These are phyloP conservation scores for Orobanche coerulescens DNA, from an alignment of 257 asterid species.

Conservation along the genomic window DNA sequence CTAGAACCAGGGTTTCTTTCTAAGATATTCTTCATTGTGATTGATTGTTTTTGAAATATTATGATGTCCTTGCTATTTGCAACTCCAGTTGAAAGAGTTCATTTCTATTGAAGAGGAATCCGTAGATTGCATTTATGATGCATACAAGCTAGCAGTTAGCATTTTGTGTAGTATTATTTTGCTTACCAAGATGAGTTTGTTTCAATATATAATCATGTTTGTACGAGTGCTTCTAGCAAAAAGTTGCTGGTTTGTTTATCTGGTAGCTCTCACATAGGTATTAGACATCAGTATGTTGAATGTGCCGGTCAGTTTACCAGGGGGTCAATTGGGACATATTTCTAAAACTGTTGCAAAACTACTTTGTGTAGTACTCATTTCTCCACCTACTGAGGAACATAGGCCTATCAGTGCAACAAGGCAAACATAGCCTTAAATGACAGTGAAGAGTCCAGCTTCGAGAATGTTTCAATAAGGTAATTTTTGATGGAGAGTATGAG, in stretches of 20 bases:
- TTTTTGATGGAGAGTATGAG: not conserved
- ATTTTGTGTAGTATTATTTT: not conserved
- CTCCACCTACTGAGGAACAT: not conserved
- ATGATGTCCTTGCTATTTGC: not conserved
- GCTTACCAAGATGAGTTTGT: not conserved
- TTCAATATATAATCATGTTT: not conserved
- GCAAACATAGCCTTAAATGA: no score
- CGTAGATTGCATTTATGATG: not conserved
- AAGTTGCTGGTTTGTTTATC: not conserved
- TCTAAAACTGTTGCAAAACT: not conserved
- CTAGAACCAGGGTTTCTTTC: not conserved
- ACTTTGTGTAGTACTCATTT: not conserved
- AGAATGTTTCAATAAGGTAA: not conserved
- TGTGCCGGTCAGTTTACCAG: not conserved
- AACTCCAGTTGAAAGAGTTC: not conserved
- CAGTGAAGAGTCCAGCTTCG: no score
- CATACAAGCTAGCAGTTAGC: not conserved
- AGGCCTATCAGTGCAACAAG: no score
- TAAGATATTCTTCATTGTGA: not conserved
- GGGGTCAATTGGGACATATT: not conserved
- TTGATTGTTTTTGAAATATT: not conserved
- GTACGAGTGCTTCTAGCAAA: not conserved
- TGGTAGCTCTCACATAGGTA: not conserved
- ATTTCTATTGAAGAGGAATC: not conserved
- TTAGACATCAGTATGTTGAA: not conserved